phyloP scores from a whole-genome alignment of 129 eudicot genomes.

The Artemisia tridentata region DNA sequence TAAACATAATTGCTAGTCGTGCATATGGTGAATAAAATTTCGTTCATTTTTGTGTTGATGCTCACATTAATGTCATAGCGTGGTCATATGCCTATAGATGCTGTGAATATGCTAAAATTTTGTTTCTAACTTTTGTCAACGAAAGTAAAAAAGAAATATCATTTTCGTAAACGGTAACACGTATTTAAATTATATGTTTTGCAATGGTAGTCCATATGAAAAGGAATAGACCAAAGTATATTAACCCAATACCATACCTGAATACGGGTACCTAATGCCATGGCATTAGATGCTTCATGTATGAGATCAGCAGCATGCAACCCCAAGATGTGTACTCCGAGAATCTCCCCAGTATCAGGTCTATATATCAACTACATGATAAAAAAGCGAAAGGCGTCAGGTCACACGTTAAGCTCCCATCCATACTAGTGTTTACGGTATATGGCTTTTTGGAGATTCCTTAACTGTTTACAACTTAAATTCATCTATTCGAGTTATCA shows the following conservation, averaged over 20 bases:
- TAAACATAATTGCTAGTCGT: not conserved
- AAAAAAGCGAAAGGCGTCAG: slow-evolving; percentile 13
- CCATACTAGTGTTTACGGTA: not conserved
- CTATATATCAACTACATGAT: slow-evolving; percentile 88
- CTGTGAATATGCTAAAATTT: not conserved
- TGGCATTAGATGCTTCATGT: slow-evolving; percentile 97
- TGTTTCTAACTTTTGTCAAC: not conserved
- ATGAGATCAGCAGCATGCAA: slow-evolving; percentile 97
- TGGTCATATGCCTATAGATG: not conserved
- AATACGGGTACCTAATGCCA: slow-evolving; percentile 77
- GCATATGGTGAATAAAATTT: not conserved
- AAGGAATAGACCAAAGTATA: not conserved
- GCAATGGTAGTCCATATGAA: not conserved
- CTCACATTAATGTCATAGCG: not conserved
- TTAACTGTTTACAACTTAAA: not conserved
- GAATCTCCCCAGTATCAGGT: slow-evolving; percentile 93
- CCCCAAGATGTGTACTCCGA: slow-evolving; percentile 96
- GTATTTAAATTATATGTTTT: too few species aligned
- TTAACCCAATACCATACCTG: slow-evolving; percentile 46
- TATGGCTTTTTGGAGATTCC: not conserved
- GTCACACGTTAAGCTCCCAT: not conserved
- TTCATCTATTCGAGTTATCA: not conserved
- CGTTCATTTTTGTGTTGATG: too few species aligned
- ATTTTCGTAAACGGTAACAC: too few species aligned
- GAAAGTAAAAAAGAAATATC: too few species aligned